Evolutionary conservation across 306 rosid species (phyloP), one percentile per base, ranked within the genome.

Genomic region (Malus sieversii): DNA sequence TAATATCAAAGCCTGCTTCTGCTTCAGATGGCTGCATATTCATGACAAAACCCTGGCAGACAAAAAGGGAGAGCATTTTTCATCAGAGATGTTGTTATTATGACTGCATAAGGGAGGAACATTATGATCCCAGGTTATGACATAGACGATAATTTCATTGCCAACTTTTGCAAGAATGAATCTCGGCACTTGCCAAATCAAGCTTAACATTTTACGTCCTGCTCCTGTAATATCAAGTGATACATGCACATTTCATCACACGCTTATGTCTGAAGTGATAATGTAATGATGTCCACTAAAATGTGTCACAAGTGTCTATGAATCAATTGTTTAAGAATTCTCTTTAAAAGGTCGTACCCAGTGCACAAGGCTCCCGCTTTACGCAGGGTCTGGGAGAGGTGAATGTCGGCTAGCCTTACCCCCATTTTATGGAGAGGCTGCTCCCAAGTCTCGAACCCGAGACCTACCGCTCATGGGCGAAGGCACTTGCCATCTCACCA

Each of bases 11-110:
- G 74, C 99, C 99, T 71, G 97, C 99, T 85, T 95, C 97, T 4
- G 97, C 99, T 88, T 92, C 98, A 59, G 98, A 95, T 45, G 98
- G 98, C 86, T 95, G 98, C 85, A 95, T 70, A 83, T 95, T 95
- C 98, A 95, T 95, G 68, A 95, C 97, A 86, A 90, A 95, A 71
- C 97, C 98, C 98, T 95, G 92, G 70, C 38, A 35, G 80, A 78
- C 62, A 73, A 60, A 59, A 69, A 30, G 70, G 70, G 29, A 70
- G 62, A 78, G 33, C 55, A 74, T 25, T 40, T 25, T 33, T 70
- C 77, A 65, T 61, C 29, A 40, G 18, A 65, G 10, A 69, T 52
- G 15, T 72, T 58, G 46, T 46, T 8, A 53, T 5, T 5, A 68
- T 57, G 11, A 45, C 23, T 15, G 38, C 29, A 61, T n/a, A 13